Evolutionary conservation across 148 eudicot species (phyloP), one percentile per base, ranked within the genome.

Genomic region (Cornus kousa): DNA sequence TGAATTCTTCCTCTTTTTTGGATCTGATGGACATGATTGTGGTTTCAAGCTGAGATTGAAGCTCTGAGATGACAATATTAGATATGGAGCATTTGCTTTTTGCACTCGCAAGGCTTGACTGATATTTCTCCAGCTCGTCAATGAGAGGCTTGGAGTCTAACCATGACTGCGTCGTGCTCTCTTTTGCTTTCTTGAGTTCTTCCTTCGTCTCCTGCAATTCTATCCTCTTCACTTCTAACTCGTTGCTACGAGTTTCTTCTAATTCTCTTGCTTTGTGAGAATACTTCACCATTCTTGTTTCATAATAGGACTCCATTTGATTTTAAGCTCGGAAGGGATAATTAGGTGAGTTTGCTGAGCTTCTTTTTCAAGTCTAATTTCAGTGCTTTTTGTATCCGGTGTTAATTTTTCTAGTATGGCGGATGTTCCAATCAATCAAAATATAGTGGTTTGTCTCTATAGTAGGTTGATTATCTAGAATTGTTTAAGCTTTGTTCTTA

Each of bases 71-170:
- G 22, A 53, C 22, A 4, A 19, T 78, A 7, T 64, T 75, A 6
- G 82, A 77, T 28, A 64, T 67, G 20, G 37, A 11, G 31, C 35
- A 50, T 68, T 72, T 73, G 19, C 20, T 62, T 48, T 77, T 85
- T 13, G 24, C 77, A 67, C 40, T 35, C 4, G 64, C 76, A 17
- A 82, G 80, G 59, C 71, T 78, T 12, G 81, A 73, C 48, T 82
- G 82, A 24, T 72, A 74, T 57, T 79, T 78, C 64, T 79, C 84
- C 13, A 84, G 87, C 84, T 84, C 80, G 19, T 84, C 84, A 13
- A 81, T 78, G 68, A 84, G 73, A 12, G 87, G 87, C 67, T 78
- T 68, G 53, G 82, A 83, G 23, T 75, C 82, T 31, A 79, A 23
- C 80, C 79, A 83, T 20, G 85, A 83, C 17, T 74, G 76, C 76